Conservation (phyloP, 306 rosid species). For the Dicorynia guianensis region DNA sequence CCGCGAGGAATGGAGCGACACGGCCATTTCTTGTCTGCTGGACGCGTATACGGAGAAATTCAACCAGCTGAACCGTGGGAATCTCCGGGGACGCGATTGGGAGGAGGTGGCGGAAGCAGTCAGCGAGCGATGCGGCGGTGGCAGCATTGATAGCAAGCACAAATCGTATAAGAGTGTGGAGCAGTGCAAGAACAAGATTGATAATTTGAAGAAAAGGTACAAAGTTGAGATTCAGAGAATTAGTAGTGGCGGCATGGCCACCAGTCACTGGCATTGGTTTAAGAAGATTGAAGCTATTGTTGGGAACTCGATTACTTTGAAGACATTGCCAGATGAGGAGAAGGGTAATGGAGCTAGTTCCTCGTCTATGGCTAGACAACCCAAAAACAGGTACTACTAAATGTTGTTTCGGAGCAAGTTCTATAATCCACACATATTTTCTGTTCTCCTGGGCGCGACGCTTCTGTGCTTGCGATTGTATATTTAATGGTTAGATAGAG, state of each 20-base stretch:
- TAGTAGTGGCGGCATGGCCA: slow-evolving; percentile 26
- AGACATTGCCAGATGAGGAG: slow-evolving; percentile 46
- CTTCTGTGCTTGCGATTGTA: not conserved
- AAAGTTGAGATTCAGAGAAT: slow-evolving; percentile 57
- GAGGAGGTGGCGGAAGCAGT: slow-evolving; percentile 49
- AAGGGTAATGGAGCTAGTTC: slow-evolving; percentile 31
- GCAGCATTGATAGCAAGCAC: slow-evolving; percentile 16
- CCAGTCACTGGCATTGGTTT: slow-evolving; percentile 59
- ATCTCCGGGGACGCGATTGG: slow-evolving; percentile 58
- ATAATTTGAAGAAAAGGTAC: slow-evolving; percentile 55
- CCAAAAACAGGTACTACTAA: slow-evolving; percentile 35
- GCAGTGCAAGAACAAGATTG: slow-evolving; percentile 57
- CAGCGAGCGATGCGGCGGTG: slow-evolving; percentile 39
- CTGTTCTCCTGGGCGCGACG: not conserved
- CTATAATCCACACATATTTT: too few relatives aligned
- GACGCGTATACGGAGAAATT: slow-evolving; percentile 53
- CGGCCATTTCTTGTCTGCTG: slow-evolving; percentile 51
- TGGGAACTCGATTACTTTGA: slow-evolving; percentile 31
- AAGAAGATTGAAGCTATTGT: slow-evolving; percentile 49
- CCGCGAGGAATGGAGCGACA: slow-evolving; percentile 58
- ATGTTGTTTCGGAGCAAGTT: not conserved
- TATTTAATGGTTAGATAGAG: not conserved
- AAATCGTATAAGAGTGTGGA: slow-evolving; percentile 45
- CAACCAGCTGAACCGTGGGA: slow-evolving; percentile 55
- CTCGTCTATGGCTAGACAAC: slow-evolving; percentile 30